Conservation (phyloP, 164 flowering plant species). For the Paratinospora sagittata region DNA sequence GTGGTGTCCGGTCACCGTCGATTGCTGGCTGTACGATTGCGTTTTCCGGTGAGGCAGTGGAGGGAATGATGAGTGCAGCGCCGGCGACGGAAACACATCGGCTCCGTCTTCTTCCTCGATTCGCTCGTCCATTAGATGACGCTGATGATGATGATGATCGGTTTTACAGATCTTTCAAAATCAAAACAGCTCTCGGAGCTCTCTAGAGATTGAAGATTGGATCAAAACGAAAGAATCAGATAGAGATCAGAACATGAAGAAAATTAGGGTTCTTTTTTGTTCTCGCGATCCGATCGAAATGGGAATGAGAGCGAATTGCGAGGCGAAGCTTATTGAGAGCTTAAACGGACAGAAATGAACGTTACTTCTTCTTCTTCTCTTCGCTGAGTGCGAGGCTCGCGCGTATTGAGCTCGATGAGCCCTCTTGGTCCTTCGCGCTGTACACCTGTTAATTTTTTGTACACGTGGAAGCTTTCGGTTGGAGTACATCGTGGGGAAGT, state of each 20-base stretch:
- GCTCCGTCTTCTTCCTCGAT: neutral
- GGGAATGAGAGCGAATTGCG: slow-evolving; percentile 10
- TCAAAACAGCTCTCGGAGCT: no score
- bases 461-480: no score
- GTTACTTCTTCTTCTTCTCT: neutral
- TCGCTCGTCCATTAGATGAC: neutral
- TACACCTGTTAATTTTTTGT: no score
- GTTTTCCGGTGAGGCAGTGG: neutral
- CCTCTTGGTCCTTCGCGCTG: no score
- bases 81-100: neutral
- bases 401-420: no score
- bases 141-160: neutral
- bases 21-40: neutral
- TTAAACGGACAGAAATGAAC: slow-evolving; percentile 6
- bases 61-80: neutral
- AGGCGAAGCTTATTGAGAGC: slow-evolving; percentile 9
- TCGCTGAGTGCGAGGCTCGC: neutral
- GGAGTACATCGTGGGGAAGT: no score
- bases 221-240: neutral
- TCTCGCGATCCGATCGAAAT: neutral
- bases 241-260: neutral
- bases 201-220: no score
- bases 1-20: neutral
- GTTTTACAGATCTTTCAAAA: neutral
- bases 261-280: neutral